A percentile compares a stretch with the other conserved stretches of the same genome.
Conservation (phyloP, 1,284 basidiomycete genomes). For the Paramarasmius palmivorus region DNA sequence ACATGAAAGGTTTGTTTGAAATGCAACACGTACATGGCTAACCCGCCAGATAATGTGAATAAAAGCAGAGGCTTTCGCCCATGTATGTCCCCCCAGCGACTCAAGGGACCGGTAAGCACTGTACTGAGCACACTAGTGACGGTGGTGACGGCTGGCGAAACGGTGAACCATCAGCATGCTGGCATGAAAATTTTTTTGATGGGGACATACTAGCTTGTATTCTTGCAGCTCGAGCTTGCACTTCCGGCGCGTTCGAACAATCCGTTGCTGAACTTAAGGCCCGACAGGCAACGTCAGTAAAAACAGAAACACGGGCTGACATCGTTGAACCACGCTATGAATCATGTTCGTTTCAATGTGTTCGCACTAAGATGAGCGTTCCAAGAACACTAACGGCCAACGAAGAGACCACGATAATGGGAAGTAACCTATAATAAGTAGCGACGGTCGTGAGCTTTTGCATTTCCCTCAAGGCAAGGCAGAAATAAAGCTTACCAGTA, state of each 20-base stretch:
- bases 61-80: constrained; percentile 46
- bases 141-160: constrained; percentile 40
- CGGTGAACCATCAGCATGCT: background rate
- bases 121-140: constrained; percentile 50
- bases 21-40: constrained; percentile 37
- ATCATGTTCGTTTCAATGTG: too few relatives aligned
- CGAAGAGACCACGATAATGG: constrained; percentile 40
- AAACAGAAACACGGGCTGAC: constrained; percentile 46
- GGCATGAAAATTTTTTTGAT: background rate
- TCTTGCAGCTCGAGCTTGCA: constrained; percentile 42
- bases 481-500: constrained; percentile 29
- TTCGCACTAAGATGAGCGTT: too few relatives aligned
- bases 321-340: constrained; percentile 26
- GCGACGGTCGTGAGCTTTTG: too few relatives aligned
- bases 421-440: constrained; percentile 48
- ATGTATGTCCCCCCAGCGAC: constrained; percentile 44
- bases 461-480: background rate
- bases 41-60: constrained; percentile 41
- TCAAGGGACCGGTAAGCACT: constrained; percentile 49
- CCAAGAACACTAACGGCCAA: constrained; percentile 37
- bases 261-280: constrained; percentile 16
- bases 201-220: constrained; percentile 42
- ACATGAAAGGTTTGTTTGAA: background rate
- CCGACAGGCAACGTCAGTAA: constrained; percentile 42
- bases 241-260: constrained; percentile 24